Percentiles rank a stretch among this genome's conserved stretches.
Evolutionary conservation across 1,139 yeast genomes (phyloP).

Genomic region (Yamadazyma buinensis): DNA sequence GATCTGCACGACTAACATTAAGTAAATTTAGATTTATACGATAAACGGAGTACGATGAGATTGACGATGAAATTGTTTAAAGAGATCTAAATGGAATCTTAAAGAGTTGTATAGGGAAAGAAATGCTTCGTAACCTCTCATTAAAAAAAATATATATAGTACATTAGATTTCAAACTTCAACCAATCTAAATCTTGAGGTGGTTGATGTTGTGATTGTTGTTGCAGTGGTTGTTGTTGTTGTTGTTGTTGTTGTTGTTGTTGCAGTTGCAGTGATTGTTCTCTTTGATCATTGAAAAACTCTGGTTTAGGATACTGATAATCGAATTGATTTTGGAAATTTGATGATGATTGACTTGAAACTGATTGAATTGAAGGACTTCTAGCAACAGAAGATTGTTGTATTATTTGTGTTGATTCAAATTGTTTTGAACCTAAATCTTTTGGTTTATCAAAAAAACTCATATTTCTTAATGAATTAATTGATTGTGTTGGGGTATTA

Average conservation of each 20-base stretch:
- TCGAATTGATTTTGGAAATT: slow-evolving; percentile 2
- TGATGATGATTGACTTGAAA: slow-evolving; percentile 4
- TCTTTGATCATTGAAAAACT: too few relatives aligned
- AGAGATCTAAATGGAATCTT: too few relatives aligned
- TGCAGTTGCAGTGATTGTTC: too few relatives aligned
- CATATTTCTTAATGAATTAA: slow-evolving; percentile 8
- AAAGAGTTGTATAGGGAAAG: too few relatives aligned
- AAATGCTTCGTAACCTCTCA: slow-evolving; percentile 3
- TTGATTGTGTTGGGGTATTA: slow-evolving; percentile 5
- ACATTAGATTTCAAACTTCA: slow-evolving; percentile 39
- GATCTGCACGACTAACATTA: too few relatives aligned
- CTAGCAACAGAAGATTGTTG: slow-evolving; percentile 14
- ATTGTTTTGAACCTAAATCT: slow-evolving; percentile 2
- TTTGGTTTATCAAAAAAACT: slow-evolving; percentile 25
- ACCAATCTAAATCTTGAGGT: slow-evolving; percentile 42
- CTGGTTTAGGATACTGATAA: not conserved
- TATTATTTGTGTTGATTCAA: slow-evolving; percentile 5
- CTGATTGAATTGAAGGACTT: slow-evolving; percentile 6
- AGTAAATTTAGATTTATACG: too few relatives aligned
- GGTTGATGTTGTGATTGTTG: not conserved
- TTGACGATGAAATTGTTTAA: too few relatives aligned
- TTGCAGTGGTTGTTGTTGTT: too few relatives aligned
- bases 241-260: too few relatives aligned
- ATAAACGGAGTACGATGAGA: too few relatives aligned
- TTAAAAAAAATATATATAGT: slow-evolving; percentile 7